Conservation (phyloP, 805 yeast species). For the Kurtzmaniella cleridarum region DNA sequence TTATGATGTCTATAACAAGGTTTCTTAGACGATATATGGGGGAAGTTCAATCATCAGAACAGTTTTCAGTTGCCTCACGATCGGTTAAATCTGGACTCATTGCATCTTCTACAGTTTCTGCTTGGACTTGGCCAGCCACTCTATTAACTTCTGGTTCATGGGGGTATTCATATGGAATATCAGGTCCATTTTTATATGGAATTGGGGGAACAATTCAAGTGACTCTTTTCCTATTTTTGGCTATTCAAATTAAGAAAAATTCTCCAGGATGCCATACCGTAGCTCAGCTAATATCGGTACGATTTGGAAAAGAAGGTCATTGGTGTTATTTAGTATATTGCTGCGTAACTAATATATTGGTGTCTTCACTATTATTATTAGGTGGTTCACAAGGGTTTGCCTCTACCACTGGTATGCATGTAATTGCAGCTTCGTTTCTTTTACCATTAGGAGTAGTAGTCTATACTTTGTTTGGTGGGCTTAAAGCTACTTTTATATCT, state of each 20-base stretch:
- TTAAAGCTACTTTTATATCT: slow-evolving; percentile 75
- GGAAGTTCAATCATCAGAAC: slow-evolving; percentile 38
- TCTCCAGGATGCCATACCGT: slow-evolving; percentile 37
- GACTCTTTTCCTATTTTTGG: slow-evolving; percentile 13
- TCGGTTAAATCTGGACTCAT: slow-evolving; percentile 38
- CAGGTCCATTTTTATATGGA: slow-evolving; percentile 34
- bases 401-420: slow-evolving; percentile 39
- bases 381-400: slow-evolving; percentile 42
- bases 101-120: slow-evolving; percentile 38
- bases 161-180: slow-evolving; percentile 39
- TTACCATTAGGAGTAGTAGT: slow-evolving; percentile 58
- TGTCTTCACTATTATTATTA: slow-evolving; percentile 22
- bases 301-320: slow-evolving; percentile 11
- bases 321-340: slow-evolving; percentile 10
- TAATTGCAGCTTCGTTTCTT: slow-evolving; percentile 40
- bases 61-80: slow-evolving; percentile 41
- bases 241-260: slow-evolving; percentile 19
- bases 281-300: slow-evolving; percentile 11
- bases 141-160: slow-evolving; percentile 26
- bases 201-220: slow-evolving; percentile 22
- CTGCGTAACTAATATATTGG: slow-evolving; percentile 9
- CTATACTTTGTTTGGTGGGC: slow-evolving; percentile 76
- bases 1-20: slow-evolving; percentile 30
- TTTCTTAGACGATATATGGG: slow-evolving; percentile 30
- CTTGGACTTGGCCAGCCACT: slow-evolving; percentile 44